A percentile compares a stretch with the other conserved stretches of the same genome.
phyloP scores from a whole-genome alignment of 148 eudicot species.

The Rhododendron ovatum region DNA sequence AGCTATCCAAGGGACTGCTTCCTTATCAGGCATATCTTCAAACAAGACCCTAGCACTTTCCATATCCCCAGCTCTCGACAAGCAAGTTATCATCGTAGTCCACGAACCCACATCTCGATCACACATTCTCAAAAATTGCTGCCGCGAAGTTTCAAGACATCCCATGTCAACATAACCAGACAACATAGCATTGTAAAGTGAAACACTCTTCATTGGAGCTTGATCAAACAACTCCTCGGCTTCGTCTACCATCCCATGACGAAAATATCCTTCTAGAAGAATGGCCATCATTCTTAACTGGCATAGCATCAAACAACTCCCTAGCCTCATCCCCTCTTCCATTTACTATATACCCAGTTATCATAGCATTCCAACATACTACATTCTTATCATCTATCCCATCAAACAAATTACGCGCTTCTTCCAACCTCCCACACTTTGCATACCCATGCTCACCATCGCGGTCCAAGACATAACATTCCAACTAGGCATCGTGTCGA shows the following conservation, averaged over 20 bases:
- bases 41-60: slow-evolving; percentile 44
- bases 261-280: slow-evolving; percentile 31
- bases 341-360: slow-evolving; percentile 41
- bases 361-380: slow-evolving; percentile 65
- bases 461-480: slow-evolving; percentile 53
- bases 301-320: slow-evolving; percentile 30
- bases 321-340: slow-evolving; percentile 43
- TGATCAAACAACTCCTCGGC: slow-evolving; percentile 36
- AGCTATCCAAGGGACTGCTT: slow-evolving; percentile 50
- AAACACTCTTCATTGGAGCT: slow-evolving; percentile 26
- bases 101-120: slow-evolving; percentile 50
- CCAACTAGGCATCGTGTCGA: slow-evolving; percentile 45
- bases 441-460: slow-evolving; percentile 59
- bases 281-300: slow-evolving; percentile 22
- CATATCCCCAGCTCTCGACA: slow-evolving; percentile 38
- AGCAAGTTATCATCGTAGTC: slow-evolving; percentile 57
- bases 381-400: slow-evolving; percentile 31
- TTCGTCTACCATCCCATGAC: slow-evolving; percentile 11
- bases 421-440: slow-evolving; percentile 41
- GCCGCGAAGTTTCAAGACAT: slow-evolving; percentile 35
- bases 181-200: slow-evolving; percentile 52
- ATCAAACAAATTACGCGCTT: slow-evolving; percentile 45
- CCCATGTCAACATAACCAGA: slow-evolving; percentile 53
- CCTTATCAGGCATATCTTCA: slow-evolving; percentile 51
- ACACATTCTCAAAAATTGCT: slow-evolving; percentile 43